Conservation (phyloP, 495 filamentous ascomycete genomes). For the Penicillium salamii region DNA sequence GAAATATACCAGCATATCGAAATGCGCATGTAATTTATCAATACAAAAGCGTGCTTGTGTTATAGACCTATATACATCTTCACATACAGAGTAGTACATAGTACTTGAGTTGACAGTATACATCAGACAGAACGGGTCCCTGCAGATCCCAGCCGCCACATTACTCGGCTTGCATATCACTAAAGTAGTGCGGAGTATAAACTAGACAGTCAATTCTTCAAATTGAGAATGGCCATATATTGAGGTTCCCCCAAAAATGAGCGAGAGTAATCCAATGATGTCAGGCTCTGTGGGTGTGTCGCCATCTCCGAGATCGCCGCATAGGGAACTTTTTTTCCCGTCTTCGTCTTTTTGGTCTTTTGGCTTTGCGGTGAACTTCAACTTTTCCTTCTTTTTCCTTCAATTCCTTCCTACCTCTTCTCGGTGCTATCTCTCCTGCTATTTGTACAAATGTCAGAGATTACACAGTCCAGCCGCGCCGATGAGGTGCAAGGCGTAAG, state of each 20-base stretch:
- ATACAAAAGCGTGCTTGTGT: conserved; percentile 3
- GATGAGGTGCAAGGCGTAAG: conserved; percentile 47
- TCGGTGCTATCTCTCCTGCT: not conserved
- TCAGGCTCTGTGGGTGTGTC: conserved; percentile 29
- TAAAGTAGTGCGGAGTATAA: too few relatives aligned
- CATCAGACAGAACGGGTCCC: not conserved
- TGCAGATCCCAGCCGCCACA: conserved; percentile 1
- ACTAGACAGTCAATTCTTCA: too few relatives aligned
- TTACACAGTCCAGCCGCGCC: conserved; percentile 28
- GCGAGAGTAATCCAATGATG: conserved; percentile 22
- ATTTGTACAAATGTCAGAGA: conserved; percentile 23
- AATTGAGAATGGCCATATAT: too few relatives aligned
- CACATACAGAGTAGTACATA: too few relatives aligned
- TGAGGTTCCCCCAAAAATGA: not conserved
- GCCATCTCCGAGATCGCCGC: conserved; percentile 27
- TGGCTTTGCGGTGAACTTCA: too few relatives aligned
- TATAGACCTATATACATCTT: too few relatives aligned
- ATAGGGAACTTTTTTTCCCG: conserved; percentile 19
- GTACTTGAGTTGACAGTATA: too few relatives aligned
- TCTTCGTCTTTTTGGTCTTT: not conserved
- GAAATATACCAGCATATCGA: not conserved
- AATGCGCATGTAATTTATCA: conserved; percentile 4
- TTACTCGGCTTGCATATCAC: too few relatives aligned
- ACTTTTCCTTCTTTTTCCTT: not conserved
- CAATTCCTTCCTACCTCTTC: not conserved